Evolutionary conservation across 164 flowering plant species (phyloP).

Genomic region (Chloranthus sessilifolius): DNA sequence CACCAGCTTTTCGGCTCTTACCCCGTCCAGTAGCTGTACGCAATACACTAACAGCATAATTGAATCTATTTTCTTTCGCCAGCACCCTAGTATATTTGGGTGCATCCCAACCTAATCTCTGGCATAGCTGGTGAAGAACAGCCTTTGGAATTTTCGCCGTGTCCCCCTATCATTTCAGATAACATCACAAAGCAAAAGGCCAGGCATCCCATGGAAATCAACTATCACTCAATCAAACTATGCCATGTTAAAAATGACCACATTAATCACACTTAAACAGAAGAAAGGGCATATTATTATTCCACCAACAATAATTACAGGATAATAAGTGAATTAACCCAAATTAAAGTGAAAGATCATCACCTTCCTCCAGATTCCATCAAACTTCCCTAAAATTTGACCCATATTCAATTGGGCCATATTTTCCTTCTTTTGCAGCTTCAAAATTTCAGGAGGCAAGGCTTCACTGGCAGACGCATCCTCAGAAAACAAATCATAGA

Average conservation of each 20-base stretch:
- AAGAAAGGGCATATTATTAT: not conserved
- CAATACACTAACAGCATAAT: slow-evolving; percentile 64
- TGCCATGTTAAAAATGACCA: not conserved
- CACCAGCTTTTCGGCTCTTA: slow-evolving; percentile 88
- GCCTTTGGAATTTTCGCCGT: slow-evolving; percentile 78
- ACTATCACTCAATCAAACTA: not conserved
- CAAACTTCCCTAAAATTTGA: slow-evolving; percentile 47
- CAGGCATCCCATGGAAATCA: not conserved
- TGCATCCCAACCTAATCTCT: slow-evolving; percentile 87
- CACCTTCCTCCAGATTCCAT: slow-evolving; percentile 93
- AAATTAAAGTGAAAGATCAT: not conserved
- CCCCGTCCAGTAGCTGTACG: slow-evolving; percentile 92
- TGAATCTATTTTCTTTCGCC: slow-evolving; percentile 30
- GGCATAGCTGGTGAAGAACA: slow-evolving; percentile 83
- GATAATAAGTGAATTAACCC: not conserved
- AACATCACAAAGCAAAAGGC: not conserved
- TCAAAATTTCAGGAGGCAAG: slow-evolving; percentile 39
- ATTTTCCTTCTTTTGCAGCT: slow-evolving; percentile 56
- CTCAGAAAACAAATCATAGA: slow-evolving; percentile 59
- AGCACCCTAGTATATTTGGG: slow-evolving; percentile 67
- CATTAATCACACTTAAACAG: not conserved
- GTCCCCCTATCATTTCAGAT: slow-evolving; percentile 59
- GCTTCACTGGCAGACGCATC: slow-evolving; percentile 31
- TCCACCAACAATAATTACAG: not conserved
- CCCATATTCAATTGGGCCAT: slow-evolving; percentile 34